Evolutionary conservation across 73 alveolate species (phyloP).

Genomic region (Tetrahymena malaccensis): DNA sequence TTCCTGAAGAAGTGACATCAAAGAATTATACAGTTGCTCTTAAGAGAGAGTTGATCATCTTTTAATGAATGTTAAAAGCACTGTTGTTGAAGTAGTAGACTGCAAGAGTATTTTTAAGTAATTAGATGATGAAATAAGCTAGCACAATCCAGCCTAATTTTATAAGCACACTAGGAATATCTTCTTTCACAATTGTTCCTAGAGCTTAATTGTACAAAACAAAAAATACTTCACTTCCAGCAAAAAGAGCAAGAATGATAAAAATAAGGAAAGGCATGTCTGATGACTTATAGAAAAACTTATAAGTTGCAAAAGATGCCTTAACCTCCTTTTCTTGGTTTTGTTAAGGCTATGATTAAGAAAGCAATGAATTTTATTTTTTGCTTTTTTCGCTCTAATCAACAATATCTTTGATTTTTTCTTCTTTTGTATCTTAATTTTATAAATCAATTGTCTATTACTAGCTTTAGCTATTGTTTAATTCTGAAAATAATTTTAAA

Average conservation of each 20-base stretch:
- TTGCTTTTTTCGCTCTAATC: not conserved
- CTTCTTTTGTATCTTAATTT: not conserved
- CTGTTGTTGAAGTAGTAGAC: not conserved
- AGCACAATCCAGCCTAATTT: not conserved
- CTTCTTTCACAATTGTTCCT: not conserved
- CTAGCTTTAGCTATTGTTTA: no score
- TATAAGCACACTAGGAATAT: not conserved
- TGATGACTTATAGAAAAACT: not conserved
- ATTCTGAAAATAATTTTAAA: not conserved
- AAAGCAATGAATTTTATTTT: no score
- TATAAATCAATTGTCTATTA: not conserved
- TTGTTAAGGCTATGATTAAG: not conserved
- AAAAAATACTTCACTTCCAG: not conserved
- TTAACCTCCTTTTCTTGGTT: not conserved
- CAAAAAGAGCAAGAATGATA: not conserved
- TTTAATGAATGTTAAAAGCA: not conserved
- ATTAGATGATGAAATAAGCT: not conserved
- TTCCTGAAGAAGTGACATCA: not conserved
- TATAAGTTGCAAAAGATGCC: not conserved
- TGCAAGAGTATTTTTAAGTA: not conserved
- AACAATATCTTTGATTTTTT: not conserved
- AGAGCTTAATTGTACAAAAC: not conserved
- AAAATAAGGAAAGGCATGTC: not conserved
- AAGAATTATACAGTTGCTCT: not conserved
- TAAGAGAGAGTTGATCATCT: not conserved